phyloP scores from a whole-genome alignment of 805 yeast species.

The Candida nonsorbophila region DNA sequence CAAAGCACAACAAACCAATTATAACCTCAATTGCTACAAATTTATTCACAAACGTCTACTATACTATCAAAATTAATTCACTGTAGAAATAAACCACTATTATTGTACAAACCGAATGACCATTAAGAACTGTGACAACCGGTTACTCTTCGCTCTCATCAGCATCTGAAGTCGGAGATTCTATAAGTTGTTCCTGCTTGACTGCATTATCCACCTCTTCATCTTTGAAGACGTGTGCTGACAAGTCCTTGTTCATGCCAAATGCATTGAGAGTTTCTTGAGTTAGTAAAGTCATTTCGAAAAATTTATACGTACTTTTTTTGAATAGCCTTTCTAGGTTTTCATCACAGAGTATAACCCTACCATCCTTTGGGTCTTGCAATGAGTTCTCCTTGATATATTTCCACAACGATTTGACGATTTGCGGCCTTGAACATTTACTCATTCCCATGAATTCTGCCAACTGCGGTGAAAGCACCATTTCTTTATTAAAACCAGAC shows the following conservation, averaged over 20 bases:
- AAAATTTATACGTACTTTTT: slow-evolving; percentile 26
- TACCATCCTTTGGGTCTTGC: slow-evolving; percentile 62
- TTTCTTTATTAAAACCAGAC: slow-evolving; percentile 37
- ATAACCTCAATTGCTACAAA: too few relatives aligned
- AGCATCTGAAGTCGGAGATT: not conserved
- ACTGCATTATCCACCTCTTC: slow-evolving; percentile 24
- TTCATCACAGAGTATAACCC: slow-evolving; percentile 63
- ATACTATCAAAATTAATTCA: too few relatives aligned
- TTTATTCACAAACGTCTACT: too few relatives aligned
- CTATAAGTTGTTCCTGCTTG: not conserved
- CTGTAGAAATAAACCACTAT: too few relatives aligned
- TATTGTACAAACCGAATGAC: too few relatives aligned
- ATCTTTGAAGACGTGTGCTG: slow-evolving; percentile 43
- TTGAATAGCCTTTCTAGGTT: slow-evolving; percentile 56
- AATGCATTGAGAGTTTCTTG: slow-evolving; percentile 46
- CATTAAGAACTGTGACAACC: too few relatives aligned
- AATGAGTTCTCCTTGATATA: slow-evolving; percentile 58
- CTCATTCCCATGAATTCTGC: slow-evolving; percentile 39
- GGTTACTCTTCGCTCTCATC: not conserved
- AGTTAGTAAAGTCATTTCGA: slow-evolving; percentile 3
- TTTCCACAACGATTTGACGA: slow-evolving; percentile 65
- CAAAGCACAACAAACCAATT: too few relatives aligned
- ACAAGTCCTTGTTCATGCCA: slow-evolving; percentile 50
- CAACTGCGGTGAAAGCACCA: slow-evolving; percentile 47
- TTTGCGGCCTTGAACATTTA: slow-evolving; percentile 59